Base-by-base conservation (phyloP, 2,329 filamentous ascomycete species). In the Zymoseptoria tritici region DNA sequence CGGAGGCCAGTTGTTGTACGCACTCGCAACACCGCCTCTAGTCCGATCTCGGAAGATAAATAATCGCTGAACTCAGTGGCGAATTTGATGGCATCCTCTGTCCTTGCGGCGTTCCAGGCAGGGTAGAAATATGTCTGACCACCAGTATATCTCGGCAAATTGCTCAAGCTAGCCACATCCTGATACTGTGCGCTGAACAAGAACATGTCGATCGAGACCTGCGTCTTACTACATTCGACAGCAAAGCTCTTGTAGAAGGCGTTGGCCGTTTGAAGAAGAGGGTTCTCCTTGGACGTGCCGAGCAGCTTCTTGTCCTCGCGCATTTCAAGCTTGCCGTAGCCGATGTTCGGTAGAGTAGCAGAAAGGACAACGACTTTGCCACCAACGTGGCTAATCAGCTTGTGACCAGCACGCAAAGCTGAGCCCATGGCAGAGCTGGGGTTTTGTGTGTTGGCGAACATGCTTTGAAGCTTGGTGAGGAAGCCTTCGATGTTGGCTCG, bases 241-340 rank as follows among this genome's bases (percentile, higher is more conserved):
- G 94, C 94, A 71, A 99, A 99, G 70, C 90, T 96, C 81, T 99
- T 99, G 83, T 97, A 99, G 77, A 97, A 99, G 71, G 90, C 91
- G 78, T 91, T 97, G 49, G 85, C 89, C 0, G 94, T 97, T 74
- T 97, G 93, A 56, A 99, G 79, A 31, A 99, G 82, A 62, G 83
- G 81, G 65, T 85, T 91, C 74, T 99, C 94, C 75, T 97, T 97
- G 66, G 88, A 91, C 1, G 94, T 99, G 42, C 94, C 94, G 22
- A 99, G 80, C 16, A 96, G 77, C 77, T 96, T 97, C 81, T 97
- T 97, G 76, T 99, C 92, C 76, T 97, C 93, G 70, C 94, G 84
- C 85, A 95, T 89, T 46, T 95, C 91, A 58, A 96, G 84, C 78
- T 92, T 92, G 60, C 93, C 94, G 64, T 89, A 86, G 60, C 94